These are phyloP conservation scores for Uronychia setigera DNA, from an alignment of 73 alveolate genomes.

Conservation along the genomic window DNA sequence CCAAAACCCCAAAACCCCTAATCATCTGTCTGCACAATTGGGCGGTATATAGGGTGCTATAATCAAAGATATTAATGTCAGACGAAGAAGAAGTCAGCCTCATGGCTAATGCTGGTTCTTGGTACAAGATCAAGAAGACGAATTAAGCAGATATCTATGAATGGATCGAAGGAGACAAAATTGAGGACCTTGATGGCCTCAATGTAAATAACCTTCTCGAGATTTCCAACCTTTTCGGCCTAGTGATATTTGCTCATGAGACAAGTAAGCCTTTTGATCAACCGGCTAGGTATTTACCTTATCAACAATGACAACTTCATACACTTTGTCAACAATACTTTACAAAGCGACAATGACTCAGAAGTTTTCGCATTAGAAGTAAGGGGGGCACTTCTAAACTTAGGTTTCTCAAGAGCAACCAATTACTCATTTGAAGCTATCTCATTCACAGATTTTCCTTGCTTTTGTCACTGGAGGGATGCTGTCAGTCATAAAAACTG, in stretches of 20 bases:
- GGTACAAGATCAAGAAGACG: not conserved
- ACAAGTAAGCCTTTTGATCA: not conserved
- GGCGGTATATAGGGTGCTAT: too few relatives aligned
- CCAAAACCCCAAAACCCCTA: too few relatives aligned
- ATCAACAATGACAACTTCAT: not conserved
- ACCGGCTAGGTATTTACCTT: not conserved
- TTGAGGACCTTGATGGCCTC: not conserved
- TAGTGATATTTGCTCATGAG: not conserved
- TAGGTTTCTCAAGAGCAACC: not conserved
- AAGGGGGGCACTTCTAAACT: too few relatives aligned
- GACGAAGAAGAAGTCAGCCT: too few relatives aligned
- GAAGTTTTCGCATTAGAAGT: not conserved
- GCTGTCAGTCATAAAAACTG: not conserved
- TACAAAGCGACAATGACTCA: not conserved
- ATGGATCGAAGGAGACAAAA: not conserved
- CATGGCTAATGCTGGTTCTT: not conserved
- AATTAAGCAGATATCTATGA: not conserved
- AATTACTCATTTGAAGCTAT: not conserved
- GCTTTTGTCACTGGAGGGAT: not conserved
- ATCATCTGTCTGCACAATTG: too few relatives aligned
- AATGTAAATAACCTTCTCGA: not conserved
- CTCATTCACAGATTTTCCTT: not conserved
- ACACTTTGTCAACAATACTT: not conserved
- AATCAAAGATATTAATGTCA: too few relatives aligned
- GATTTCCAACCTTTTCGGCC: not conserved